Base-by-base conservation (phyloP, 352 stramenopile genomes). In the Pythium brassicae region DNA sequence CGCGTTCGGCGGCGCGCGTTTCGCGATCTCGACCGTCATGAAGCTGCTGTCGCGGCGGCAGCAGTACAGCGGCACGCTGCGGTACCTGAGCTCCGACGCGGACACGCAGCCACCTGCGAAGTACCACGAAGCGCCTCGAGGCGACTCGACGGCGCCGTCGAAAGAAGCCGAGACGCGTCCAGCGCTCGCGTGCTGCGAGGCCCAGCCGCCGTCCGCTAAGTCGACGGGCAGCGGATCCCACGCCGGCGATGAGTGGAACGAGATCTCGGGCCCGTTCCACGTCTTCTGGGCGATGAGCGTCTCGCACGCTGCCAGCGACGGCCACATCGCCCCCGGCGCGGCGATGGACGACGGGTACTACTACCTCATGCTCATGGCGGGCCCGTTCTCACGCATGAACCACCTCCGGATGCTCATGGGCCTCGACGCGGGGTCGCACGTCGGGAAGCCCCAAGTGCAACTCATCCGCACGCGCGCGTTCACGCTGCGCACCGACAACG, bases 381-480 rank as follows among this genome's bases (percentile, higher is more conserved):
- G 63, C 2, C 53, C 59, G n/a, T 68, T 64, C 50, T 78, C 69
- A 27, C 71, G 70, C 19, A 46, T 72, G 50, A 52, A 63, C n/a
- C 53, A 86, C 23, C 56, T 62, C 22, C 71, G 60, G 37, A n/a
- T 86, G 37, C 72, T 89, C 49, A 57, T 89, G 49, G 73, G 53
- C 0, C 69, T 88, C 22, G 81, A 89, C 17, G 63, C 73, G 19
- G 81, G 72, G 8, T 65, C 64, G 7, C 78, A 89, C 42, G 34
- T 87, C 17, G 61, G 69, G 35, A 34, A 62, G 25, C 55, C 74
- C 23, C 58, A 61, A 11, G 66, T 89, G 9, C 57, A 83, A 26
- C 60, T 87, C 20, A 71, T 91, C 54, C 72, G 75, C 22, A 91
- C 80, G 3, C 78, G 80, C 40, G 80, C 77, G 14, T 88, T 81